Base-by-base conservation (phyloP, 805 yeast genomes). In the Sugiyamaella americana region DNA sequence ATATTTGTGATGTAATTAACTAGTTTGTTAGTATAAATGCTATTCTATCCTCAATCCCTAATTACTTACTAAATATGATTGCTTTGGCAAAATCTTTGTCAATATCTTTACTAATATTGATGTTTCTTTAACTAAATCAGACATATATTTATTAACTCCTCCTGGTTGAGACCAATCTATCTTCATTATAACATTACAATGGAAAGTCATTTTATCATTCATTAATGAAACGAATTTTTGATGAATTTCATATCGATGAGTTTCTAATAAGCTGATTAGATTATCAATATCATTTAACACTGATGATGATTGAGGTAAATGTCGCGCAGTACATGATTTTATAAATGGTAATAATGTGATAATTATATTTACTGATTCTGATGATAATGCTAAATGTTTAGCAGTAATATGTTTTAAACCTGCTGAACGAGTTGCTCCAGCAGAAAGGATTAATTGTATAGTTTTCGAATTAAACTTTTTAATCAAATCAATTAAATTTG, bases 401-500 rank as follows among this genome's bases (percentile, higher is more conserved):
- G 87, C 82, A 2, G 86, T 80, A 43, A 84, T 83, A 57, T 83
- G 88, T 52, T 75, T 79, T 43, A 84, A 67, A 0, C 86, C 87
- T 0, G 91, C 85, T 0, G 88, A 76, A 52, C 78, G 65, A 2
- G 85, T 82, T 1, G 91, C 91, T 37, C 84, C 86, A 1, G 89
- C 87, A 38, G 81, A 83, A 32, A 84, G 65, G 35, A 84, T 80
- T 3, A 84, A 75, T 51, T 77, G 76, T 3, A 76, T 73, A 4
- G 76, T 66, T 49, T 79, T 75, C 16, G 76, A 61, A 54, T 83
- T 82, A 56, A 76, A 65, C 8, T 73, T 63, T 37, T 72, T 71
- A 38, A 81, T 53, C n/a, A 78, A 54, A 40, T 73, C 79, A 3
- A 67, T 44, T 23, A 77, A 43, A 49, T 59, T 51, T 5, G 47